phyloP scores from a whole-genome alignment of 805 yeast genomes.

The Myxozyma melibiosi region DNA sequence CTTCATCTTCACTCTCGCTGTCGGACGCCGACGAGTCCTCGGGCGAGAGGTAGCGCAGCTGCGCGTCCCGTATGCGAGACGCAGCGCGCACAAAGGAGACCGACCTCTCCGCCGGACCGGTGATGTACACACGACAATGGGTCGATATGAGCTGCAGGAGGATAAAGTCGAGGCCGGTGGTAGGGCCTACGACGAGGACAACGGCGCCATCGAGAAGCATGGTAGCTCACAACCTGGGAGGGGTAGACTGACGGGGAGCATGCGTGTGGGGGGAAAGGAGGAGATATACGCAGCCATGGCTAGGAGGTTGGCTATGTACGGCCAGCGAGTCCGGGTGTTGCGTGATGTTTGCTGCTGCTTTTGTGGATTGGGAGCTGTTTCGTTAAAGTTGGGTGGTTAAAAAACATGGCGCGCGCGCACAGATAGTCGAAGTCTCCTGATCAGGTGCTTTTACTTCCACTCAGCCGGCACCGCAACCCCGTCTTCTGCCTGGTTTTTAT shows the following conservation, averaged over 20 bases:
- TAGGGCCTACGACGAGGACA: constrained; percentile 25
- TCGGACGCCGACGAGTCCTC: constrained; percentile 9
- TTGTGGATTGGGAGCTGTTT: no score
- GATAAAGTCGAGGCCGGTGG: constrained; percentile 26
- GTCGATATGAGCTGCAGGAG: constrained; percentile 27
- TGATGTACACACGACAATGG: constrained; percentile 23
- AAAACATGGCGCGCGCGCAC: no score
- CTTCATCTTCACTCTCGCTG: constrained; percentile 11
- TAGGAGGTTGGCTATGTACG: no score
- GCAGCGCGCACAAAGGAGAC: constrained; percentile 21
- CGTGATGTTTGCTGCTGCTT: no score
- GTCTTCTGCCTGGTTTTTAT: no score
- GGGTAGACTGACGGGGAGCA: neutral
- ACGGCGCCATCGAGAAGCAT: constrained; percentile 24
- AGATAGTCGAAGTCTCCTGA: no score
- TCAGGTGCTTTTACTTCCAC: no score
- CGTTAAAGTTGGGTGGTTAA: no score
- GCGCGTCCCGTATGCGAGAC: constrained; percentile 10
- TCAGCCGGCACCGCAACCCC: no score
- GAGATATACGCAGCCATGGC: no score
- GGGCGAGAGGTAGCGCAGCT: constrained; percentile 5
- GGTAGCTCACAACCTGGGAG: neutral
- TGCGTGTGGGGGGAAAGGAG: no score
- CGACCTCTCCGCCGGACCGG: constrained; percentile 19
- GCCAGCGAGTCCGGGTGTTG: no score